A percentile compares a stretch with the other conserved stretches of the same genome.
phyloP scores from a whole-genome alignment of 140 eudicot genomes.

The Stevia rebaudiana region DNA sequence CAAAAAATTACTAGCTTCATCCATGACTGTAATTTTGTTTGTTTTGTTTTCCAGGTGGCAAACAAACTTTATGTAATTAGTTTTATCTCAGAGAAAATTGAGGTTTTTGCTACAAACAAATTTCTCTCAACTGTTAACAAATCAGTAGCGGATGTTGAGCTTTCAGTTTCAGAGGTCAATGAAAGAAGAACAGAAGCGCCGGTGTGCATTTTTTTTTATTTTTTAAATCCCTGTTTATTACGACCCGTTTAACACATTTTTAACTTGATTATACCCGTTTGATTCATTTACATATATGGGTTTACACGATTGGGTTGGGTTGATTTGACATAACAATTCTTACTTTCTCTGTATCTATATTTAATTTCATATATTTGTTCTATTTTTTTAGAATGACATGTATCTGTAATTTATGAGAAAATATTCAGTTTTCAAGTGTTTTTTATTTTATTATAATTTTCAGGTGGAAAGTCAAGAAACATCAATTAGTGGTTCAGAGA shows the following conservation, averaged over 20 bases:
- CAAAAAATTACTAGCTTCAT: background rate
- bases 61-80: slow-evolving; percentile 69
- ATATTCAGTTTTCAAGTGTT: background rate
- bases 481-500: slow-evolving; percentile 68
- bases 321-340: too few relatives aligned
- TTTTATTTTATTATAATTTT: background rate
- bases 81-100: slow-evolving; percentile 60
- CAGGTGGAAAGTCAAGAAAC: slow-evolving; percentile 76
- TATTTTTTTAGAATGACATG: too few relatives aligned
- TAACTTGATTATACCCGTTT: too few relatives aligned
- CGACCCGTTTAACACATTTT: too few relatives aligned
- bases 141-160: slow-evolving; percentile 32
- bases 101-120: slow-evolving; percentile 70
- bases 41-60: slow-evolving; percentile 57
- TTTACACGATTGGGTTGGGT: too few relatives aligned
- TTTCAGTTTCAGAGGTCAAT: slow-evolving; percentile 28
- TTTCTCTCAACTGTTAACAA: slow-evolving; percentile 67
- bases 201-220: slow-evolving; percentile 34
- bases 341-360: too few relatives aligned
- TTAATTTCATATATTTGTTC: too few relatives aligned
- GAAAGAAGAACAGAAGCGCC: slow-evolving; percentile 57
- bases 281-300: too few relatives aligned
- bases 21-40: slow-evolving; percentile 12
- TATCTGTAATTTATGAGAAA: background rate
- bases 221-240: background rate